phyloP scores from a whole-genome alignment of 2,329 filamentous ascomycete species.

The Phyllosticta capitalensis region DNA sequence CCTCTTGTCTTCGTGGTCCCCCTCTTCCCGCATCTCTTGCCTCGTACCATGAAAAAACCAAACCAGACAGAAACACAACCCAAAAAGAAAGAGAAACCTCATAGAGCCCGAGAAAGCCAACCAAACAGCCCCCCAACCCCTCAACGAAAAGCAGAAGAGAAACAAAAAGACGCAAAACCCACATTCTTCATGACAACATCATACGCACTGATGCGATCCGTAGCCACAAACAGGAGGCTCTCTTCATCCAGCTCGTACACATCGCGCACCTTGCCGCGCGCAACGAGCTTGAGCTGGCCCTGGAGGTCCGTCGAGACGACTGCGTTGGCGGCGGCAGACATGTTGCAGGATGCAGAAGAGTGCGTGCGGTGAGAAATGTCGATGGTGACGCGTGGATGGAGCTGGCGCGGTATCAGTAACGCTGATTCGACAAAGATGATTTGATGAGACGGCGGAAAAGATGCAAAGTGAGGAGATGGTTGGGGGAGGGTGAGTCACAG shows the following conservation, averaged over 20 bases:
- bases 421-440: no score
- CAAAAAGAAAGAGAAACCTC: not conserved
- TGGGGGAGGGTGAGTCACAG: no score
- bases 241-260: conserved; percentile 62
- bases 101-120: not conserved
- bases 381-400: no score
- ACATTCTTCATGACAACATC: conserved; percentile 83
- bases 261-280: conserved; percentile 69
- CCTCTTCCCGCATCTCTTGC: no score
- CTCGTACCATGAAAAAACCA: no score
- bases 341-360: not conserved
- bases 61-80: not conserved
- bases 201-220: conserved; percentile 90
- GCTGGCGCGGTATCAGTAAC: no score
- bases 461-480: no score
- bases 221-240: conserved; percentile 72
- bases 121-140: no score
- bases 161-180: conserved; percentile 24
- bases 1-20: no score
- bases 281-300: conserved; percentile 37
- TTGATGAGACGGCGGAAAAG: no score
- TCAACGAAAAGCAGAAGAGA: no score
- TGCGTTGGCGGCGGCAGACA: not conserved
- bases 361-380: no score
- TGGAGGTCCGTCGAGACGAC: conserved; percentile 25